A percentile compares a stretch with the other conserved stretches of the same genome.
phyloP scores from a whole-genome alignment of 78 protist genomes.

The Isochrysis galbana region DNA sequence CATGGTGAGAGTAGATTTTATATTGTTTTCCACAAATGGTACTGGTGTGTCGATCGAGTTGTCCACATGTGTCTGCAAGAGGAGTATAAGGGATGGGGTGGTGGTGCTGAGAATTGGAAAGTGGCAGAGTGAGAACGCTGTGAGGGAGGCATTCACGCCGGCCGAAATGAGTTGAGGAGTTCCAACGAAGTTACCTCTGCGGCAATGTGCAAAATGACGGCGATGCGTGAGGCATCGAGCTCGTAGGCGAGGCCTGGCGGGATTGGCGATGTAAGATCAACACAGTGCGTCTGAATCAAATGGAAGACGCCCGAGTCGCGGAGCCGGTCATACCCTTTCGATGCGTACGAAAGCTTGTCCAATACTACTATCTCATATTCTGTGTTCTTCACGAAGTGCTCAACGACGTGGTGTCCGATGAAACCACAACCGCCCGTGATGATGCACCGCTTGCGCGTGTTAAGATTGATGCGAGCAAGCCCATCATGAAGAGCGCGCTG shows the following conservation, averaged over 20 bases:
- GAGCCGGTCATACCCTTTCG: neutral
- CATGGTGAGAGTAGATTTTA: neutral
- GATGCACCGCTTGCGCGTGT: neutral
- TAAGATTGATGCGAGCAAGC: neutral
- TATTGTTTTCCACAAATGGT: slow-evolving; percentile 5
- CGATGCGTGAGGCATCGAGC: neutral
- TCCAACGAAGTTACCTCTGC: too few species aligned
- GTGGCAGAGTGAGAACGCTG: too few species aligned
- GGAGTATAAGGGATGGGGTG: too few species aligned
- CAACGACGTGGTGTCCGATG: neutral
- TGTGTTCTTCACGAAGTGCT: neutral
- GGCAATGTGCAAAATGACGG: neutral
- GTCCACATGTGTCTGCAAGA: slow-evolving; percentile 8
- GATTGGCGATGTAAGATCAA: neutral
- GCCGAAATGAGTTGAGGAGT: too few species aligned
- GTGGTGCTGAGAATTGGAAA: too few species aligned
- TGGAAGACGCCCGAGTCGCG: neutral
- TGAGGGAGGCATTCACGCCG: too few species aligned
- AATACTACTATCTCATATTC: neutral
- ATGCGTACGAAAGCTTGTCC: slow-evolving; percentile 11
- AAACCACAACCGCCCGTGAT: slow-evolving; percentile 4
- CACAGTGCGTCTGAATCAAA: neutral
- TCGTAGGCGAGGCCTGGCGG: neutral
- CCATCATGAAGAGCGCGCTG: neutral
- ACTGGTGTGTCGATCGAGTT: slow-evolving; percentile 18